Conservation (phyloP, 106 monocot genomes). For the Allium sativum region DNA sequence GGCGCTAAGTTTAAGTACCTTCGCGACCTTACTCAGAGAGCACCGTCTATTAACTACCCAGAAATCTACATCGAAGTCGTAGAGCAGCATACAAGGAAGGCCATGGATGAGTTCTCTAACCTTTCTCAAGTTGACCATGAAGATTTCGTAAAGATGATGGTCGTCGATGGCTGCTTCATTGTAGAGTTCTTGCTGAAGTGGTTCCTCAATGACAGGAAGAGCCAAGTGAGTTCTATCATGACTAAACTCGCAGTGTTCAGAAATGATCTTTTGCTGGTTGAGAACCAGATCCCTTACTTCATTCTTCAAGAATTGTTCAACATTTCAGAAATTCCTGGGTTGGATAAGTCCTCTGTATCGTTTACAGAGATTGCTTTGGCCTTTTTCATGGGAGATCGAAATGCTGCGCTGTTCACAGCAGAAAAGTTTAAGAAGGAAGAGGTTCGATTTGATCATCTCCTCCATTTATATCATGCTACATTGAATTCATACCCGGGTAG, state of each 20-base stretch:
- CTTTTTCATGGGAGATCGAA: background rate
- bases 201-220: background rate
- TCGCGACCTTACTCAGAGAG: background rate
- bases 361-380: background rate
- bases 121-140: background rate
- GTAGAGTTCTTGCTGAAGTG: background rate
- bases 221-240: background rate
- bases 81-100: background rate
- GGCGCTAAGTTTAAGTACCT: background rate
- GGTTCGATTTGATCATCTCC: background rate
- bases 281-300: background rate
- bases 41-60: background rate
- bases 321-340: background rate
- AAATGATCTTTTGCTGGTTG: conserved; percentile 18
- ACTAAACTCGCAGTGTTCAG: background rate
- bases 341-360: background rate
- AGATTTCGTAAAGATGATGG: conserved; percentile 2
- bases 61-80: background rate
- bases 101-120: background rate
- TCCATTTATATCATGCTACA: background rate
- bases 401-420: background rate
- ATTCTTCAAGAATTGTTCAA: background rate
- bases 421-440: background rate
- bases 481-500: background rate
- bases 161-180: background rate